Evolutionary conservation across 2,329 filamentous ascomycete species (phyloP), one percentile per base, ranked within the genome.

Genomic region (Neodidymelliopsis sp.): DNA sequence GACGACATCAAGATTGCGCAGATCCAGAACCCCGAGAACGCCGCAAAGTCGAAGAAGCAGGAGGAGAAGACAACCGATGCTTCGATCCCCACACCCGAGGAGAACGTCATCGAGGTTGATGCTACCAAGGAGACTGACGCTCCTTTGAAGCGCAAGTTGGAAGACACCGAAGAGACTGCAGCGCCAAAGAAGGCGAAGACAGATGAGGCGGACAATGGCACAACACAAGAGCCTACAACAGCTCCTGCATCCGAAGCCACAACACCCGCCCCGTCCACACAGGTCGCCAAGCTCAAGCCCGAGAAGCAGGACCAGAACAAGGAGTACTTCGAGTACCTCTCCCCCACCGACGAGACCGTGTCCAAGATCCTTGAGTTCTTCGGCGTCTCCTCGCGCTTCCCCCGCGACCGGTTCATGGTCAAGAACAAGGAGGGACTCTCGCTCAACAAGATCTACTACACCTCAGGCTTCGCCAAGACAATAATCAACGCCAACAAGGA

Each of bases 381-480:
- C 77, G 81, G 88, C 42, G 80, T 97, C 55, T 92, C 90, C 0
- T 73, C 85, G 0, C 86, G 88, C 36, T 99, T 99, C 79, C 94
- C 94, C 0, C 81, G 86, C 16, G 89, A 96, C 72, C 87, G 93
- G 46, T 99, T 94, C 78, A 90, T 99, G 86, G 94, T 99, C 41
- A 89, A 94, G 65, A 99, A 99, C 75, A 90, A 90, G 19, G 82
- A 87, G 54, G 94, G 91, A 36, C 85, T 91, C 67, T 91, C 93
- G 0, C 86, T 90, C 41, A 96, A 96, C 78, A 94, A 92, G 20
- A 93, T 99, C 62, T 99, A 99, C 81, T 99, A 97, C 79, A 95
- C 91, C 9, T 92, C 88, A 25, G 83, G 84, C 4, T 81, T 97
- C 10, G 88, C 91, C 16, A 88, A 91, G 23, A 88, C 93, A 57